phyloP scores from a whole-genome alignment of 208 protist species.

The Trypanosoma vivax region DNA sequence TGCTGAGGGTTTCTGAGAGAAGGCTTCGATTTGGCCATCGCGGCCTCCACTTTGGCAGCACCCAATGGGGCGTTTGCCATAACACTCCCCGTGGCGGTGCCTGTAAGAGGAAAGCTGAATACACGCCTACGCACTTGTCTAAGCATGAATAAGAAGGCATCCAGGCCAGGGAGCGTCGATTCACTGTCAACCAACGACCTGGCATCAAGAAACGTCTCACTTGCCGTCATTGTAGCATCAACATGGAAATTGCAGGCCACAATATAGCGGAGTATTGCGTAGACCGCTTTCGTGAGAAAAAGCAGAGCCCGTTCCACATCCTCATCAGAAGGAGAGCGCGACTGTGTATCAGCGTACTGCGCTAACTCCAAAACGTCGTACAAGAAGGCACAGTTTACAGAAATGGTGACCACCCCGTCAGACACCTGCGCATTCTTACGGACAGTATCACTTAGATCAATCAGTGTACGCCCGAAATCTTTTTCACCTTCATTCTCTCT shows the following conservation, averaged over 20 bases:
- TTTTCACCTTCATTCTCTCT: conserved; percentile 22
- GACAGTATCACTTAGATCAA: conserved; percentile 15
- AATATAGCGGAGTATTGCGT: conserved; percentile 68
- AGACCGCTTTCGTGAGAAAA: conserved; percentile 59
- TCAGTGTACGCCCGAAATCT: conserved; percentile 20
- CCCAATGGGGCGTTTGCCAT: conserved; percentile 20
- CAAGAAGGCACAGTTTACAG: conserved; percentile 60
- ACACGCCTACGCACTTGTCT: conserved; percentile 24
- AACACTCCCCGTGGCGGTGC: conserved; percentile 34
- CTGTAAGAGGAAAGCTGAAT: conserved; percentile 47
- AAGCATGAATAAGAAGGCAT: conserved; percentile 70
- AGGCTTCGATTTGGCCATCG: background rate
- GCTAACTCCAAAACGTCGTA: conserved; percentile 47
- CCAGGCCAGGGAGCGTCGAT: conserved; percentile 46
- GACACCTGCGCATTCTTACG: conserved; percentile 23
- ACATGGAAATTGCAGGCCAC: conserved; percentile 64
- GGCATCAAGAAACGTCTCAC: conserved; percentile 68
- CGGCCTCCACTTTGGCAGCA: conserved; percentile 11
- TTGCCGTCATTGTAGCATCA: conserved; percentile 5
- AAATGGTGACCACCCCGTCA: conserved; percentile 21
- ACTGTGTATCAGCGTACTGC: conserved; percentile 76
- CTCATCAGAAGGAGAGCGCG: conserved; percentile 58
- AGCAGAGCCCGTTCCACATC: conserved; percentile 49
- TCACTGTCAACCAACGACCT: conserved; percentile 35
- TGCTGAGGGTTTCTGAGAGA: background rate